Percentiles rank a stretch among this genome's conserved stretches.
phyloP scores from a whole-genome alignment of 2,329 filamentous ascomycete species.

The Colletotrichum karsti region DNA sequence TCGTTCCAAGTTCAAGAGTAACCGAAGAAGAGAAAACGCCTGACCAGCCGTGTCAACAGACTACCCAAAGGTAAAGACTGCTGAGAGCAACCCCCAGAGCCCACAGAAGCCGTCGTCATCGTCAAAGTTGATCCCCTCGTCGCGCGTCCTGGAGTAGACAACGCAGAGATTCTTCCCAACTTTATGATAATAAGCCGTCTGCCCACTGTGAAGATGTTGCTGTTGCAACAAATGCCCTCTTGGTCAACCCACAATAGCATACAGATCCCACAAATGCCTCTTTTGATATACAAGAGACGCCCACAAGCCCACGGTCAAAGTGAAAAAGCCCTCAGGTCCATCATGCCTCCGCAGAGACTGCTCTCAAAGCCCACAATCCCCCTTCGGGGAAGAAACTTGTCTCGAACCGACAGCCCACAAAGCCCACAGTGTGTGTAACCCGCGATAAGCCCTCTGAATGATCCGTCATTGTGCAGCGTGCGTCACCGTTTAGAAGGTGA shows the following conservation, averaged over 20 bases:
- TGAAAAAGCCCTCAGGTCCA: constrained; percentile 63
- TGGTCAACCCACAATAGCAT: constrained; percentile 33
- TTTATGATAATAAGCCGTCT: constrained; percentile 33
- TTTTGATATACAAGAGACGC: constrained; percentile 25
- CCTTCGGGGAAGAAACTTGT: constrained; percentile 40
- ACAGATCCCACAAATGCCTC: constrained; percentile 22
- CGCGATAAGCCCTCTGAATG: constrained; percentile 54
- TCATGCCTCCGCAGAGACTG: constrained; percentile 54
- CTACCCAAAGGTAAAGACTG: constrained; percentile 4
- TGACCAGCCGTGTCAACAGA: constrained; percentile 20
- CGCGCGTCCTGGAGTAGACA: constrained; percentile 29
- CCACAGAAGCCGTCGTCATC: constrained; percentile 41
- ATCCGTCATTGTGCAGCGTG: constrained; percentile 42
- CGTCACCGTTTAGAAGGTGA: constrained; percentile 64
- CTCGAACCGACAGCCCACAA: constrained; percentile 67
- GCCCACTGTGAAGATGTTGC: constrained; percentile 32
- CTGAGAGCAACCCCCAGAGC: constrained; percentile 31
- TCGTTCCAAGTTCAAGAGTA: constrained; percentile 24
- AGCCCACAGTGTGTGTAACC: constrained; percentile 57
- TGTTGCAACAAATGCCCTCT: constrained; percentile 39
- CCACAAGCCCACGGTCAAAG: constrained; percentile 43
- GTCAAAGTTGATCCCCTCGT: constrained; percentile 41
- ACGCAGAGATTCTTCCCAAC: constrained; percentile 42
- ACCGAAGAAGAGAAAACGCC: constrained; percentile 28
- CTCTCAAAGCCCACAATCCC: constrained; percentile 63